phyloP scores from a whole-genome alignment of 441 rosid genomes.

The Populus trichocarpa region DNA sequence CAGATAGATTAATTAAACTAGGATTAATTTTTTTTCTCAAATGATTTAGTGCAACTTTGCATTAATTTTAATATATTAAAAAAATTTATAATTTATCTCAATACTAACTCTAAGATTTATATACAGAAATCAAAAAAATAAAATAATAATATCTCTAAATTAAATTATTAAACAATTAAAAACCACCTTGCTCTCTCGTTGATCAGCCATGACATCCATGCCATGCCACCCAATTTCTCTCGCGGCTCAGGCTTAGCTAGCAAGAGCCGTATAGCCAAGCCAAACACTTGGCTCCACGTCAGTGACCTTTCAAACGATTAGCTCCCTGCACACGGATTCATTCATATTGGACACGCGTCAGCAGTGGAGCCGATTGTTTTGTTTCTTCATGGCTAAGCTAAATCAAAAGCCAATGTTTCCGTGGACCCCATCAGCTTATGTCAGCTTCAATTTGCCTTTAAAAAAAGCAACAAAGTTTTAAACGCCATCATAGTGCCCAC shows the following conservation, averaged over 20 bases:
- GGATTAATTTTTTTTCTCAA: too few species aligned
- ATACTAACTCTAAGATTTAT: too few species aligned
- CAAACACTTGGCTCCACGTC: constrained; percentile 25
- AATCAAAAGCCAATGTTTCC: constrained; percentile 9
- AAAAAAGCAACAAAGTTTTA: constrained; percentile 1
- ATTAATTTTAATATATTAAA: too few species aligned
- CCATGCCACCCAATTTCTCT: not conserved
- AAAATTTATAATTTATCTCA: too few species aligned
- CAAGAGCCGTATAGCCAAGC: constrained; percentile 3
- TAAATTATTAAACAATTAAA: not conserved
- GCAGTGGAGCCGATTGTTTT: constrained; percentile 18
- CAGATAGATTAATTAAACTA: too few species aligned
- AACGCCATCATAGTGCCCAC: constrained; percentile 41
- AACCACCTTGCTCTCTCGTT: not conserved
- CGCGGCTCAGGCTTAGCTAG: constrained; percentile 1
- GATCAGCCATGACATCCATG: not conserved
- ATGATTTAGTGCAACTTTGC: too few species aligned
- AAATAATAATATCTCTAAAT: not conserved
- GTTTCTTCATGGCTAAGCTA: constrained; percentile 63
- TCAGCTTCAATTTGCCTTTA: constrained; percentile 14
- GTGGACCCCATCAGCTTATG: constrained; percentile 21
- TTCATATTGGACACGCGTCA: constrained; percentile 6
- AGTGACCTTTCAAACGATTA: constrained; percentile 14
- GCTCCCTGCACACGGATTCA: constrained; percentile 15
- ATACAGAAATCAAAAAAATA: too few species aligned